Percentiles rank a stretch among this genome's conserved stretches.
Evolutionary conservation across 495 filamentous ascomycete species (phyloP).

Genomic region (Extremus antarcticus): DNA sequence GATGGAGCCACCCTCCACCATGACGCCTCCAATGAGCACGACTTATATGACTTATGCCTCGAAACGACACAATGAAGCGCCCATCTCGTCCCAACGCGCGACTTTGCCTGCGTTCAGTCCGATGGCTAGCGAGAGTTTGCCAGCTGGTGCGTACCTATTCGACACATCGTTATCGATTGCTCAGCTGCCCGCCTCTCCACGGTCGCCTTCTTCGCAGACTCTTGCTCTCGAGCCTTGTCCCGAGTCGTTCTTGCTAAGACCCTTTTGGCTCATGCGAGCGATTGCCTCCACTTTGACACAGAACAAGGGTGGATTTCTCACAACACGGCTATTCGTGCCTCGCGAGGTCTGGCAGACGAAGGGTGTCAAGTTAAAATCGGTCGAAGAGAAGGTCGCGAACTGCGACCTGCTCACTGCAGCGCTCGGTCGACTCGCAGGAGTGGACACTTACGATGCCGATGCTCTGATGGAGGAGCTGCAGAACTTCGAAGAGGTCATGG

Average conservation of each 20-base stretch:
- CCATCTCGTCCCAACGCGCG: conserved; percentile 32
- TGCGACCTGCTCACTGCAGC: conserved; percentile 90
- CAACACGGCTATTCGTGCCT: conserved; percentile 81
- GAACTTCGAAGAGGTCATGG: conserved; percentile 72
- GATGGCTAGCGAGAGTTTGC: conserved; percentile 43
- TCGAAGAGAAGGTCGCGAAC: conserved; percentile 92
- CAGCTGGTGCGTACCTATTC: conserved; percentile 68
- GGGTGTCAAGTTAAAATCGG: conserved; percentile 75
- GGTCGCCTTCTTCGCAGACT: conserved; percentile 43
- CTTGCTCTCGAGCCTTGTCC: conserved; percentile 84
- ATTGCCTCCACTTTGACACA: conserved; percentile 88
- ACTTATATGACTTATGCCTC: conserved; percentile 49
- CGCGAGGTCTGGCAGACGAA: conserved; percentile 89
- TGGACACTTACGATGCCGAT: conserved; percentile 81
- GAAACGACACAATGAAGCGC: conserved; percentile 7
- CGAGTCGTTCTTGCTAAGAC: conserved; percentile 69
- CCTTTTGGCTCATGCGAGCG: conserved; percentile 92
- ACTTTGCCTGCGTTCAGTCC: conserved; percentile 49
- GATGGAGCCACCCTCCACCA: conserved; percentile 46
- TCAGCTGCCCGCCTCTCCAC: conserved; percentile 44
- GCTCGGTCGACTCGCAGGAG: conserved; percentile 52
- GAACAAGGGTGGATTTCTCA: conserved; percentile 82
- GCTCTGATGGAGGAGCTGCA: conserved; percentile 94
- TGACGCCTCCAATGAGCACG: conserved; percentile 60
- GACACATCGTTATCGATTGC: conserved; percentile 67